Base-by-base conservation (phyloP, 176 grass and related monocot genomes). In the Musa schizocarpa region DNA sequence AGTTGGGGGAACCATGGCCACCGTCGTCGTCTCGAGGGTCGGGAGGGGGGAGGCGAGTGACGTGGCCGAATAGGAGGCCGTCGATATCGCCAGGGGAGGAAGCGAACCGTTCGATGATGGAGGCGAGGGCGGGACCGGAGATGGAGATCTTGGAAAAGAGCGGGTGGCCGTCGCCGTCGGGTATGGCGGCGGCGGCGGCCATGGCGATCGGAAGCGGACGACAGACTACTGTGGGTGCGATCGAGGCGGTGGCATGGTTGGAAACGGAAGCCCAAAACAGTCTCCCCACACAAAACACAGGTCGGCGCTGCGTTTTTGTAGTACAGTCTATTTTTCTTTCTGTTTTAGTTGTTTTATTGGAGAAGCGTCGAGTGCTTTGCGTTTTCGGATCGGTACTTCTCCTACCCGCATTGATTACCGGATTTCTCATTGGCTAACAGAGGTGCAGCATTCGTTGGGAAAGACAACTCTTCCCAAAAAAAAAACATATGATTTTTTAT, bases 81-180 rank as follows among this genome's bases (percentile, higher is more conserved):
- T 89, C 90, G 76, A 80, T 71, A 76, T 88, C 86, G 27, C 76
- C 84, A 3, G 51, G 0, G 10, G 89, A 82, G 68, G 84, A 77
- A 0, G 20, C 78, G 76, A 82, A 92, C 69, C 86, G 79, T 52
- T 92, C 84, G 16, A 92, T 84, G n/a, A 92, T 79, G 61, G 81
- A 84, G 9, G 86, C 86, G 1, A 92, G 86, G 23, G 89, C 73
- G 0, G 86, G 81, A n/a, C 86, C 86, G 73, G 89, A 82, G 81
- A 92, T 86, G 79, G 84, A 92, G 55, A 88, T 56, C 79, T 84
- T 86, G 62, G 65, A 71, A 70, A 76, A 48, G 16, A 49, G 16
- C 65, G 61, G 72, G 13, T 5, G 22, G 22, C 53, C 72, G 52
- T 27, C 72, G 21, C 53, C 68, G 68, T 78, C 53, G 52, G 68